Evolutionary conservation across 2,329 filamentous ascomycete species (phyloP).

Genomic region (Fusarium domesticum): DNA sequence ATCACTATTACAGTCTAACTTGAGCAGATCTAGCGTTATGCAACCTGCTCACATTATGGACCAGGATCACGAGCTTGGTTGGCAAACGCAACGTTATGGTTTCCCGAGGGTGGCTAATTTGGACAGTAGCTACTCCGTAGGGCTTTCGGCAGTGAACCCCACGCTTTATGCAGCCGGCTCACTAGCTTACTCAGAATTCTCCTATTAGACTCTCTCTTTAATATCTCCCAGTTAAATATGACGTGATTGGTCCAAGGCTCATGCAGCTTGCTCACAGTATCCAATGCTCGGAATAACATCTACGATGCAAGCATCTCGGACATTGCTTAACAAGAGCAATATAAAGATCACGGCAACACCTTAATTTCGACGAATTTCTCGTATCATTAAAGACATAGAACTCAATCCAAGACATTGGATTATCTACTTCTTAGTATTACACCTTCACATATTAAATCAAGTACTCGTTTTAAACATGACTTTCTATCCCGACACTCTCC

Average conservation of each 20-base stretch:
- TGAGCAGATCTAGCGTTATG: conserved; percentile 7
- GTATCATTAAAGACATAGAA: background rate
- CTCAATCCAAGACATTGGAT: background rate
- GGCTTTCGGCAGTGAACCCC: too few relatives aligned
- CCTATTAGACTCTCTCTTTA: too few relatives aligned
- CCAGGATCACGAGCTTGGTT: background rate
- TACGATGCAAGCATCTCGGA: background rate
- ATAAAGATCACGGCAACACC: background rate
- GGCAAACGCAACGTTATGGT: too few relatives aligned
- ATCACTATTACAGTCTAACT: background rate
- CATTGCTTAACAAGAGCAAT: background rate
- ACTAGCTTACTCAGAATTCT: too few relatives aligned
- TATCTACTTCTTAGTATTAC: background rate
- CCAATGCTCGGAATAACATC: background rate
- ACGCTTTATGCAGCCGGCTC: conserved; percentile 8
- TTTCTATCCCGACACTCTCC: conserved; percentile 8
- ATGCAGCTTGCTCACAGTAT: conserved; percentile 4
- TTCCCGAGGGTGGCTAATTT: too few relatives aligned
- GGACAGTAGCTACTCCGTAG: too few relatives aligned
- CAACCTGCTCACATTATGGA: conserved; percentile 13
- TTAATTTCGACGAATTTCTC: background rate
- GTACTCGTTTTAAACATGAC: background rate
- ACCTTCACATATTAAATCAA: background rate
- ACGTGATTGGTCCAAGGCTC: background rate
- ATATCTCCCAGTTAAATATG: background rate